phyloP scores from a whole-genome alignment of 805 yeast species.

The Metschnikowia reukaufii region DNA sequence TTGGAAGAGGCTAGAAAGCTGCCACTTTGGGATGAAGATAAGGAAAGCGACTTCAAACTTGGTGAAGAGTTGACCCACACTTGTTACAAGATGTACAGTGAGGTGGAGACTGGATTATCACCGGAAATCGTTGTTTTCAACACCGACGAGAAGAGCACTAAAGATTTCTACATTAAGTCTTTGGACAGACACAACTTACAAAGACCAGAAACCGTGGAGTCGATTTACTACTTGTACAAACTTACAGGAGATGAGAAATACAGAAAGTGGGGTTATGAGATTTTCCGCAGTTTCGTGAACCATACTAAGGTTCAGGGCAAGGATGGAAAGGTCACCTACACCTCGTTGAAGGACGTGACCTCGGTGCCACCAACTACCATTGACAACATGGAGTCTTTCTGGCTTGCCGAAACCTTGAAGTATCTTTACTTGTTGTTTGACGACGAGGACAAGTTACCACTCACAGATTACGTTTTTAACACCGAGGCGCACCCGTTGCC shows the following conservation, averaged over 20 bases:
- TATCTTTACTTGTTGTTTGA: slow-evolving; percentile 56
- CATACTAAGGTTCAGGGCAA: slow-evolving; percentile 50
- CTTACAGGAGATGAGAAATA: slow-evolving; percentile 78
- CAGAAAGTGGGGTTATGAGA: slow-evolving; percentile 87
- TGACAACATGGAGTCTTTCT: slow-evolving; percentile 87
- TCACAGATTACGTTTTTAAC: slow-evolving; percentile 73
- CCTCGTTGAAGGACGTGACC: slow-evolving; percentile 69
- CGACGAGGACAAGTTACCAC: slow-evolving; percentile 59
- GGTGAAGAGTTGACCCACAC: slow-evolving; percentile 76
- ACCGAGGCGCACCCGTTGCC: slow-evolving; percentile 96
- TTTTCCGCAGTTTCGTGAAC: slow-evolving; percentile 67
- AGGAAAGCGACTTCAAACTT: slow-evolving; percentile 62
- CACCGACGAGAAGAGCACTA: slow-evolving; percentile 40
- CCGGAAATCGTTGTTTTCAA: slow-evolving; percentile 91
- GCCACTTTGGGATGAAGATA: slow-evolving; percentile 55
- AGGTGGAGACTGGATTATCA: slow-evolving; percentile 70
- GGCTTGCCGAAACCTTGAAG: slow-evolving; percentile 92
- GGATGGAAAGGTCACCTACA: slow-evolving; percentile 50
- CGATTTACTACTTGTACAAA: slow-evolving; percentile 75
- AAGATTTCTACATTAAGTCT: slow-evolving; percentile 69
- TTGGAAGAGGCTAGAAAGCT: slow-evolving; percentile 53
- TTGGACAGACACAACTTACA: slow-evolving; percentile 81
- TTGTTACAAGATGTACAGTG: slow-evolving; percentile 82
- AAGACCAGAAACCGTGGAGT: slow-evolving; percentile 92
- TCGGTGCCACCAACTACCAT: slow-evolving; percentile 47